These are phyloP conservation scores for Thuidium tamariscinum DNA, from an alignment of 225 moss, liverwort and hornwort species.

Conservation along the genomic window DNA sequence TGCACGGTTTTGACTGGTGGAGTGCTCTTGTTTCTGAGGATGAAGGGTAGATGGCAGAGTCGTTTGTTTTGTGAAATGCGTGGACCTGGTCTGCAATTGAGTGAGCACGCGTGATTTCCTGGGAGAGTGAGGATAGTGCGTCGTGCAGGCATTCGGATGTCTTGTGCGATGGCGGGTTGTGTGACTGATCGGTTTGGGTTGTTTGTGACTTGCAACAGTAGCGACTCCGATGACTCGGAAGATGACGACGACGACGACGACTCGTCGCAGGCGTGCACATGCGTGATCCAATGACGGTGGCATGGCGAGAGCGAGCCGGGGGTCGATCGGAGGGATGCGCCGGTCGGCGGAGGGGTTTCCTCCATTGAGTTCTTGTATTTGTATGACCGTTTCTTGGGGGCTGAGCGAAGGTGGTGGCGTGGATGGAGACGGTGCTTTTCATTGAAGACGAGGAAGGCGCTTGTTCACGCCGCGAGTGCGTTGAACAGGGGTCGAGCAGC, in stretches of 20 bases:
- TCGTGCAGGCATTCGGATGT: not conserved
- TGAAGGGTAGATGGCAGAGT: not conserved
- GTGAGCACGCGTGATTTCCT: not conserved
- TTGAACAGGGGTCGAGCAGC: not conserved
- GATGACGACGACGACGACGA: conserved; percentile 71
- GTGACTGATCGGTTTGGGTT: not conserved
- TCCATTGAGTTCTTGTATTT: conserved; percentile 24
- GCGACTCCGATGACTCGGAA: conserved; percentile 83
- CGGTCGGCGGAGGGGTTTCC: not conserved
- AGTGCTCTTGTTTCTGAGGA: not conserved
- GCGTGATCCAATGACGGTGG: conserved; percentile 66
- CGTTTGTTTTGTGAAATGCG: not conserved
- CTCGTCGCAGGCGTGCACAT: conserved; percentile 82
- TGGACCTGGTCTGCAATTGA: not conserved
- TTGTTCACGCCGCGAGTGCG: not conserved
- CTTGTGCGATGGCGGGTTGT: not conserved
- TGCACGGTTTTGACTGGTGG: not conserved
- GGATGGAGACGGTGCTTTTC: not conserved
- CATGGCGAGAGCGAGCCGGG: not conserved
- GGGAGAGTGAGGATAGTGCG: not conserved
- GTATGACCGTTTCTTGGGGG: conserved; percentile 7
- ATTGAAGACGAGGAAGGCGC: not conserved
- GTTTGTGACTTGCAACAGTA: conserved; percentile 38
- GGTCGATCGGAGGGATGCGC: not conserved
- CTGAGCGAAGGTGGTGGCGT: not conserved